These are phyloP conservation scores for Aspergillus versicolor DNA, from an alignment of 2,329 filamentous ascomycete species.

Conservation along the genomic window DNA sequence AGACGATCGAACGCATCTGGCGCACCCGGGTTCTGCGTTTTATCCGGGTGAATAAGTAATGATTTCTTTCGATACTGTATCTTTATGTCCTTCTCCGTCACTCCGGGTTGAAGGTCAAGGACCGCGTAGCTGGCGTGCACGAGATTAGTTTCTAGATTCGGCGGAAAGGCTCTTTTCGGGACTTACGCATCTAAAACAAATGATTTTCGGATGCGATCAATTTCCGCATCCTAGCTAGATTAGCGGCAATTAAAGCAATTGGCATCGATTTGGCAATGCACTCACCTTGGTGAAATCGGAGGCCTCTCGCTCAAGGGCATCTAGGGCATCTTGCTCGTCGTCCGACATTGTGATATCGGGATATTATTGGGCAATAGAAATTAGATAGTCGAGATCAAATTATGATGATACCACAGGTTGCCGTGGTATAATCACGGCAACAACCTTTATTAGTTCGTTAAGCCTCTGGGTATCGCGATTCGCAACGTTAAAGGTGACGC, in stretches of 20 bases:
- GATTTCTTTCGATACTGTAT: conserved; percentile 92
- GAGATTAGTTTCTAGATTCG: neutral
- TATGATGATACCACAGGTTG: neutral
- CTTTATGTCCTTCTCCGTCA: conserved; percentile 96
- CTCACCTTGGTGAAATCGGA: conserved; percentile 87
- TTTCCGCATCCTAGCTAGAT: conserved; percentile 75
- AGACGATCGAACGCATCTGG: conserved; percentile 96
- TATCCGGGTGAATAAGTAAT: conserved; percentile 98
- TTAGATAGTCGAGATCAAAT: neutral
- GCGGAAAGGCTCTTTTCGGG: neutral
- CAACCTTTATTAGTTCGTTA: neutral
- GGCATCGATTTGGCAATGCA: neutral
- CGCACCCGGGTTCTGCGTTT: conserved; percentile 84
- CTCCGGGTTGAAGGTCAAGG: conserved; percentile 90
- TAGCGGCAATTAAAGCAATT: neutral
- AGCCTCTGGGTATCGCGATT: neutral
- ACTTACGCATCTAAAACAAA: conserved; percentile 75
- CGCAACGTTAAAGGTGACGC: neutral
- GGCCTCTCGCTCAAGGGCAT: conserved; percentile 76
- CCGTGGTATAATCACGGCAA: neutral
- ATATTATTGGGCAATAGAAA: neutral
- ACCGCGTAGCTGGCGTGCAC: conserved; percentile 70
- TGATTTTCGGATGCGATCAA: conserved; percentile 87
- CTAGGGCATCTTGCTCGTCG: conserved; percentile 72
- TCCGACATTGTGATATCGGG: conserved; percentile 47